Evolutionary conservation across 169 alveolate genomes (phyloP), one percentile per base, ranked within the genome.

Genomic region (Miamiensis avidus): DNA sequence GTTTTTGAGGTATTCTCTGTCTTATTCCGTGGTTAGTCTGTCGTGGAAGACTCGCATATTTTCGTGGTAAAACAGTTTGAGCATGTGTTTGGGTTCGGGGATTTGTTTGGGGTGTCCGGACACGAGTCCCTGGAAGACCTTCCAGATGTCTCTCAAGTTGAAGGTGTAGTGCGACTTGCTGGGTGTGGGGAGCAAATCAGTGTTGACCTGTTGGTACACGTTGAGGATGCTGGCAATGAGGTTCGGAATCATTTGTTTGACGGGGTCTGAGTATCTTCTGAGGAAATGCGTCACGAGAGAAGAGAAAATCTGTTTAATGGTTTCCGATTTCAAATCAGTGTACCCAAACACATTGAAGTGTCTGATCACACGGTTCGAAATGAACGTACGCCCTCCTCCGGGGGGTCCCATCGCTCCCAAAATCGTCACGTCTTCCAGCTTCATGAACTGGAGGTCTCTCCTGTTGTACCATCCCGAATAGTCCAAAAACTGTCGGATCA

Each of bases 341-440:
- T 97, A 97, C 27, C 97, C 97, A 31, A 98, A 89, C 20, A 96
- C 91, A 88, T 97, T 97, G 88, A 96, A 96, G 87, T 98, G 99
- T 78, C 99, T 91, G 87, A 94, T 92, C 29, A 97, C 85, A 89
- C 99, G 95, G 82, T 95, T 93, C 26, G 99, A 94, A 81, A 97
- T 95, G 88, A 89, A 93, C 25, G 98, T 91, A 64, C 99, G 89
- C 6, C 99, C 99, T 25, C 99, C 99, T 0, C 99, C 99, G 0
- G 99, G 99, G 26, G 98, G 98, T 0, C 99, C 99, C 99, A 98
- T 97, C 29, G 98, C 98, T 0, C 97, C 92, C n/a, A 97, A 89
- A 75, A 96, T 89, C 76, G 96, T 92, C 31, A 97, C 89, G 87
- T 97, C 98, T 77, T 95, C 96, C 78, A 97, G 95, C 87, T 89